These are phyloP conservation scores for Aspergillus amoenus DNA, from an alignment of 2,329 filamentous ascomycete genomes.

Conservation along the genomic window DNA sequence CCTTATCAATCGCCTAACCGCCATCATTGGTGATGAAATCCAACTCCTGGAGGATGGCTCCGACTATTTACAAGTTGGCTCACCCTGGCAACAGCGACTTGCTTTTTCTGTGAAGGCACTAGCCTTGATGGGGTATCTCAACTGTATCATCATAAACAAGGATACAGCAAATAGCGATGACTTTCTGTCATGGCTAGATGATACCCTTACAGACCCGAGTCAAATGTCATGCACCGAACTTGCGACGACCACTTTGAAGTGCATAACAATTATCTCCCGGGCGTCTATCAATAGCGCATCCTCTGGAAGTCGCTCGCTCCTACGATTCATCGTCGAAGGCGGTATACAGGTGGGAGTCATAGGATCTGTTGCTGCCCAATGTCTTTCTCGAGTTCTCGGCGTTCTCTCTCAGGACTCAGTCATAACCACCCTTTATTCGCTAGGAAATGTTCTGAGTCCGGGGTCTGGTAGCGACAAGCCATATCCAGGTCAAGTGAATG, in stretches of 20 bases:
- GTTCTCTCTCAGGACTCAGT: constrained; percentile 86
- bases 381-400: constrained; percentile 76
- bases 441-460: constrained; percentile 92
- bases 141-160: constrained; percentile 79
- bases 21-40: constrained; percentile 78
- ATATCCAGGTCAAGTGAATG: constrained; percentile 31
- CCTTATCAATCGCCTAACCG: constrained; percentile 60
- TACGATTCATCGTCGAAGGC: constrained; percentile 85
- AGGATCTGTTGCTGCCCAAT: constrained; percentile 76
- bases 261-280: constrained; percentile 77
- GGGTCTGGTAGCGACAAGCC: constrained; percentile 54
- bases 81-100: constrained; percentile 80
- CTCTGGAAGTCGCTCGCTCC: constrained; percentile 73
- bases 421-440: constrained; percentile 90
- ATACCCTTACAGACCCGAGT: constrained; percentile 71
- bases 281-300: constrained; percentile 72
- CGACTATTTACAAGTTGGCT: constrained; percentile 85
- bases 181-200: constrained; percentile 82
- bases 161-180: constrained; percentile 76
- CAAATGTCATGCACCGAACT: constrained; percentile 81
- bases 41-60: constrained; percentile 81
- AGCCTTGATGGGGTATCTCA: constrained; percentile 78
- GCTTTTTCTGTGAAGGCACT: constrained; percentile 83
- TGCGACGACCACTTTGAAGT: constrained; percentile 75
- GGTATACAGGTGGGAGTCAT: constrained; percentile 64